Evolutionary conservation across 2,329 filamentous ascomycete species (phyloP), one percentile per base, ranked within the genome.

Genomic region (Pleoardoris graminearum): DNA sequence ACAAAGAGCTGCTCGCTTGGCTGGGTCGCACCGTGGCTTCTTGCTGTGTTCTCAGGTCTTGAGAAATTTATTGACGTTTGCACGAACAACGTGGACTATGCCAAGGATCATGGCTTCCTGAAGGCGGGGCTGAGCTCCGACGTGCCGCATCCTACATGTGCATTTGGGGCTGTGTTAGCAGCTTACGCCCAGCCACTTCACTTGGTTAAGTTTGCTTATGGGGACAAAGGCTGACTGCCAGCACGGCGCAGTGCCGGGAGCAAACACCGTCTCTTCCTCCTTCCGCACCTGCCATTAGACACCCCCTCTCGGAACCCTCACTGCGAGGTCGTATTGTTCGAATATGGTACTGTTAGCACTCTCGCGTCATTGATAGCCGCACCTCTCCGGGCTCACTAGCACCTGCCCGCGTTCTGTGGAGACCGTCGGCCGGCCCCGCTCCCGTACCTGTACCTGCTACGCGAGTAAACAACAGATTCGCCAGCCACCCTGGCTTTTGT

Each of bases 301-400:
- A 22, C 14, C 16, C 6, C 16, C 6, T 4, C 5, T 5, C 4
- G 14, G 4, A 14, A 33, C 12, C 17, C 6, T 22, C 36, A 38
- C 21, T 22, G 17, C 22, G 29, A 17, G 21, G n/a, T 17, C 25
- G 30, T 16, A 22, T 35, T 35, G 17, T 35, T 10, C 17, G 30
- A 37, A n/a, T 29, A 17, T 33, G 33, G 33, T 14, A 47, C 23
- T 29, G 16, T n/a, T 25, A 38, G 23, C 33, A 29, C n/a, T 35
- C n/a, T 21, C 17, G 44, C 44, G 44, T 47, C 44, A 47, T 47
- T 47, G 33, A 37, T 37, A 47, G 33, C 44, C 10, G 32, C 33
- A 47, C n/a, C n/a, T 29, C 32, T 29, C 19, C 43, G 43, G 43
- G 21, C 25, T n/a, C 19, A 25, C 43, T 46, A 46, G 43, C 22